A percentile compares a stretch with the other conserved stretches of the same genome.
phyloP scores from a whole-genome alignment of 805 yeast genomes.

The Cyberlindnera euphorbiae region DNA sequence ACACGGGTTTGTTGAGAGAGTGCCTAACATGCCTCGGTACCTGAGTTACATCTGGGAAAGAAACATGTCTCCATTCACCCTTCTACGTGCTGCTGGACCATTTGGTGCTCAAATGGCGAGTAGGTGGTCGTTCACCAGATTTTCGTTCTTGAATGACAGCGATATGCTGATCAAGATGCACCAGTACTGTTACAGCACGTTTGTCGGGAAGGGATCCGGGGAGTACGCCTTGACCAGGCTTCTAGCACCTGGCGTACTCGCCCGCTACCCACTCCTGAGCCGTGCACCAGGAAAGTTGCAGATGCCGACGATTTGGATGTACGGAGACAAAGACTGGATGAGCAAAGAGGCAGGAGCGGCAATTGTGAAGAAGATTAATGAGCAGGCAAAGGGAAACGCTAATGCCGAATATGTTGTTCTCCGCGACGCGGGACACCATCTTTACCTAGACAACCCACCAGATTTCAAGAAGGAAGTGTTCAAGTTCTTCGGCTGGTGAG shows the following conservation, averaged over 20 bases:
- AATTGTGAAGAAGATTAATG: constrained; percentile 32
- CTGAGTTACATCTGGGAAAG: constrained; percentile 46
- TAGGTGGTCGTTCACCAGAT: constrained; percentile 51
- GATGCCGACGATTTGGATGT: constrained; percentile 43
- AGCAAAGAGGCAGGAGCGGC: constrained; percentile 52
- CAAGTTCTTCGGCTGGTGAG: constrained; percentile 27
- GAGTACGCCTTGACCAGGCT: constrained; percentile 59
- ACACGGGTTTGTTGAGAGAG: constrained; percentile 30
- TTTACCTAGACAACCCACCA: constrained; percentile 54
- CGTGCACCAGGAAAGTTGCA: constrained; percentile 38
- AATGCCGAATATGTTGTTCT: constrained; percentile 32
- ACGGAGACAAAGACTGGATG: constrained; percentile 75
- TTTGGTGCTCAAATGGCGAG: constrained; percentile 46
- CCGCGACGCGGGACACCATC: constrained; percentile 58
- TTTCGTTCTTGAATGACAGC: constrained; percentile 26
- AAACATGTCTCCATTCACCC: constrained; percentile 50
- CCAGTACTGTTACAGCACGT: constrained; percentile 46
- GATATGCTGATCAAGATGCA: constrained; percentile 40
- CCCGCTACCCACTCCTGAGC: constrained; percentile 52
- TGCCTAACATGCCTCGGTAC: constrained; percentile 32
- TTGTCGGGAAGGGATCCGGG: constrained; percentile 56
- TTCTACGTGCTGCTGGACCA: constrained; percentile 50
- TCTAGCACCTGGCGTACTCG: constrained; percentile 52
- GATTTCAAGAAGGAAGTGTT: constrained; percentile 44
- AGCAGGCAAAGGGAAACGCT: constrained; percentile 3